A percentile compares a stretch with the other conserved stretches of the same genome.
Conservation (phyloP, 148 eudicot genomes). For the Spergularia bocconei region DNA sequence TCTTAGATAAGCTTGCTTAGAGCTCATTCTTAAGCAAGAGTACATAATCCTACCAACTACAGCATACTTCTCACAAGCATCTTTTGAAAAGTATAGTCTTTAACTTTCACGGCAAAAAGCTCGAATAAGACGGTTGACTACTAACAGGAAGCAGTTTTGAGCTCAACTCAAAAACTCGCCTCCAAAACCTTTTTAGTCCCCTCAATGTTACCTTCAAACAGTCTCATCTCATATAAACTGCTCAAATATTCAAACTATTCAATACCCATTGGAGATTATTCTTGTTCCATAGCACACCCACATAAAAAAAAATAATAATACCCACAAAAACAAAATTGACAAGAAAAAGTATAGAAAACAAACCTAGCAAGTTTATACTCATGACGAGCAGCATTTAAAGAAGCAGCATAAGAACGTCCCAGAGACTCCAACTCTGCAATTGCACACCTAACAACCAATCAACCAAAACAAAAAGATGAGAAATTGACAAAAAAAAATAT, state of each 20-base stretch:
- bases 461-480: not conserved
- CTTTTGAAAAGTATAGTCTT: not conserved
- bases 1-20: too few relatives aligned
- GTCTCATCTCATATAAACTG: not conserved
- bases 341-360: constrained; percentile 5
- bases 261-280: not conserved
- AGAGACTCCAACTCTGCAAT: constrained; percentile 73
- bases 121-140: too few relatives aligned
- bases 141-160: not conserved
- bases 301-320: not conserved
- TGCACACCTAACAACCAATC: constrained; percentile 54
- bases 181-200: not conserved
- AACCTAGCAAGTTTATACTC: constrained; percentile 67
- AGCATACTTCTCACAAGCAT: too few relatives aligned
- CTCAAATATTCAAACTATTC: not conserved
- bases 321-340: not conserved
- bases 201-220: not conserved
- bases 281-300: too few relatives aligned
- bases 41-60: too few relatives aligned
- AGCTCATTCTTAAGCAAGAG: too few relatives aligned
- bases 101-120: not conserved
- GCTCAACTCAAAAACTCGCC: not conserved
- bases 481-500: not conserved
- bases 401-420: constrained; percentile 47
- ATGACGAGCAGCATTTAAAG: constrained; percentile 54